Evolutionary conservation across 345 rosid species (phyloP).

Genomic region (Geranium brycei): DNA sequence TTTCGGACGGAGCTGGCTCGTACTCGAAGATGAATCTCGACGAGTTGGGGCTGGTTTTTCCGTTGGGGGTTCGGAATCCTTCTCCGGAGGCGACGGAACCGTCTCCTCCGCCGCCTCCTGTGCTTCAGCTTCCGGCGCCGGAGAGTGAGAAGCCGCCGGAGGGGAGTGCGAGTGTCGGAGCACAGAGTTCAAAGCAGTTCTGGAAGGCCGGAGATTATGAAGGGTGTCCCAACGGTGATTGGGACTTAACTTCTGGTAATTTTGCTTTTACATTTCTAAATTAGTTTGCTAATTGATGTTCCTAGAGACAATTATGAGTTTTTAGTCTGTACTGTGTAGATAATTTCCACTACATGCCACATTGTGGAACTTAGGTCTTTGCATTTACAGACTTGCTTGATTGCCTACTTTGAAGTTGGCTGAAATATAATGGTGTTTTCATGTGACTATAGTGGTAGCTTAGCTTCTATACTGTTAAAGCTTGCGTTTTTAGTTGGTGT

Average conservation of each 20-base stretch:
- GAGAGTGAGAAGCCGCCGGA: background rate
- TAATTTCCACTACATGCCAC: too few relatives aligned
- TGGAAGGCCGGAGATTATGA: slow-evolving; percentile 94
- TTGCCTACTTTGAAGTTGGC: background rate
- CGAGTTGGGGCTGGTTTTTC: slow-evolving; percentile 22
- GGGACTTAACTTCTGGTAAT: slow-evolving; percentile 47
- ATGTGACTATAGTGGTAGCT: too few relatives aligned
- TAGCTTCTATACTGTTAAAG: too few relatives aligned
- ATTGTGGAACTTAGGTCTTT: too few relatives aligned
- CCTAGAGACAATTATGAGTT: too few relatives aligned
- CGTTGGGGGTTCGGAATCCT: slow-evolving; percentile 39
- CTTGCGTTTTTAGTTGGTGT: too few relatives aligned
- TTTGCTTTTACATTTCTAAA: too few relatives aligned
- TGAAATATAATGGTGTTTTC: too few relatives aligned
- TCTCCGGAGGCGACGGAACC: slow-evolving; percentile 6
- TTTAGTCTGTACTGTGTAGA: too few relatives aligned
- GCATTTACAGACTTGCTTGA: too few relatives aligned
- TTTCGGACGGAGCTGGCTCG: slow-evolving; percentile 9
- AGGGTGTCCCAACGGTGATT: slow-evolving; percentile 30
- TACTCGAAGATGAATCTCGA: slow-evolving; percentile 16
- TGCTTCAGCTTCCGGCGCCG: slow-evolving; percentile 7
- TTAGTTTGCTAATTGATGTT: background rate
- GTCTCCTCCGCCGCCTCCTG: background rate
- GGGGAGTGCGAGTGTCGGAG: slow-evolving; percentile 5
- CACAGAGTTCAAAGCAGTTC: slow-evolving; percentile 45